Conservation (phyloP, 2,329 filamentous ascomycete species). For the Sporothrix brunneoviolacea region DNA sequence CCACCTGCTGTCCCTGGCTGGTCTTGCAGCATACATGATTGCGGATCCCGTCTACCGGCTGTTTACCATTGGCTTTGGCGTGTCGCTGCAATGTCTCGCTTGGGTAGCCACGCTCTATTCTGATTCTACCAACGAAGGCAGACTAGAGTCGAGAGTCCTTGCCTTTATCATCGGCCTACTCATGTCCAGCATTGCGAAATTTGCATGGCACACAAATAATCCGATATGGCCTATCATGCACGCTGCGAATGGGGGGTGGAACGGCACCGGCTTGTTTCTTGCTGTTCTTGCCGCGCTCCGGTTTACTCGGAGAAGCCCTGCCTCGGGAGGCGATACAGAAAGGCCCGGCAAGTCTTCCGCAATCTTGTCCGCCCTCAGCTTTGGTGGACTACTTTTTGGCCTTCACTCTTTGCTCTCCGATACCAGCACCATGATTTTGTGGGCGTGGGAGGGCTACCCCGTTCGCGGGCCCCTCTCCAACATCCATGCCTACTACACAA, state of each 20-base stretch:
- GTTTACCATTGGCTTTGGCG: constrained; percentile 72
- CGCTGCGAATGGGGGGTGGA: constrained; percentile 83
- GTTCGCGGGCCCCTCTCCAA: constrained; percentile 80
- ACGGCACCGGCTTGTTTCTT: constrained; percentile 71
- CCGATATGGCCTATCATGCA: constrained; percentile 96
- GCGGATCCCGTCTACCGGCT: constrained; percentile 67
- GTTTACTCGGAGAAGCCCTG: constrained; percentile 61
- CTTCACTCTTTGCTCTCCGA: constrained; percentile 92
- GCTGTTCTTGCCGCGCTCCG: constrained; percentile 69
- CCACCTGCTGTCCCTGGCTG: constrained; percentile 67
- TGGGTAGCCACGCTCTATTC: constrained; percentile 79
- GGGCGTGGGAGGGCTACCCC: constrained; percentile 96
- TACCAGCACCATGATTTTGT: constrained; percentile 97
- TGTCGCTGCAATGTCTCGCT: constrained; percentile 71
- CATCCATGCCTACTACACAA: constrained; percentile 82
- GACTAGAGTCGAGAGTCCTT: constrained; percentile 74
- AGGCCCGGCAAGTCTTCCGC: constrained; percentile 12
- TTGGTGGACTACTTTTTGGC: constrained; percentile 80
- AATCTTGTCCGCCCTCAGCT: constrained; percentile 62
- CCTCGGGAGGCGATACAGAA: constrained; percentile 31
- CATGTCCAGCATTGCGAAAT: constrained; percentile 82
- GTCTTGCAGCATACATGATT: constrained; percentile 73
- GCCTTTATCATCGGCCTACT: constrained; percentile 78
- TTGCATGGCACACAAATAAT: constrained; percentile 90
- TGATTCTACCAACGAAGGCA: constrained; percentile 65